Conservation (phyloP, 2,329 filamentous ascomycete genomes). For the Ophiostoma populinum region DNA sequence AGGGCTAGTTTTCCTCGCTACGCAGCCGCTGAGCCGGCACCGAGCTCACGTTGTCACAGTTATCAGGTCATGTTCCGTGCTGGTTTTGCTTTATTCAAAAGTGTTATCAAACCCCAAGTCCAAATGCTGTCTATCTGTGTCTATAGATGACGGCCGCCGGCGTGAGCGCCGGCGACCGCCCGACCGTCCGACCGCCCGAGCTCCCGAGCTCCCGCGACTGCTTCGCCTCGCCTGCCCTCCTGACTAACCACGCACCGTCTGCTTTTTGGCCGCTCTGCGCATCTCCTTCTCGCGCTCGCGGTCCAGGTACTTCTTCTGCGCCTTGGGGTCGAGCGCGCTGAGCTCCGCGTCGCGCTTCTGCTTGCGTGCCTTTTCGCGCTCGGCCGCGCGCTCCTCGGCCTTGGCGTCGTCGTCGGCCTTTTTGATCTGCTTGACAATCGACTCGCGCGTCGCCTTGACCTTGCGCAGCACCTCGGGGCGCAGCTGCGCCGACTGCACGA, state of each 20-base stretch:
- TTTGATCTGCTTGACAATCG: conserved; percentile 61
- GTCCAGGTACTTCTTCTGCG: conserved; percentile 72
- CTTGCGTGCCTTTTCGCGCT: conserved; percentile 66
- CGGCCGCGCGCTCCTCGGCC: conserved; percentile 56
- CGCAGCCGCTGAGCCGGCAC: no score
- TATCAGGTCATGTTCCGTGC: no score
- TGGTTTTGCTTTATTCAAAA: no score
- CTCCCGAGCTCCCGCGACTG: not conserved
- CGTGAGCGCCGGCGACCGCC: no score
- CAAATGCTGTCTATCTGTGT: no score
- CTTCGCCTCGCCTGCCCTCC: not conserved
- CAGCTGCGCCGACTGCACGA: conserved; percentile 66
- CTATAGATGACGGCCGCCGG: no score
- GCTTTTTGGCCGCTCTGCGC: conserved; percentile 36
- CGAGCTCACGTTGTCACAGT: no score
- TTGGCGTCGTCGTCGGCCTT: conserved; percentile 65
- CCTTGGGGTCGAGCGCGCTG: conserved; percentile 59
- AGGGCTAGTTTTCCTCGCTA: not conserved
- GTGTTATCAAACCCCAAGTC: no score
- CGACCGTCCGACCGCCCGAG: not conserved
- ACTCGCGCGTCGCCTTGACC: conserved; percentile 63
- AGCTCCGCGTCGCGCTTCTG: conserved; percentile 76
- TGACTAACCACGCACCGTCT: conserved; percentile 32
- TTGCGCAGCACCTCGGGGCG: conserved; percentile 79
- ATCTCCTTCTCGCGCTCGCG: conserved; percentile 62